phyloP scores from a whole-genome alignment of 1,284 basidiomycete genomes.

The Cutaneotrichosporon sp. region DNA sequence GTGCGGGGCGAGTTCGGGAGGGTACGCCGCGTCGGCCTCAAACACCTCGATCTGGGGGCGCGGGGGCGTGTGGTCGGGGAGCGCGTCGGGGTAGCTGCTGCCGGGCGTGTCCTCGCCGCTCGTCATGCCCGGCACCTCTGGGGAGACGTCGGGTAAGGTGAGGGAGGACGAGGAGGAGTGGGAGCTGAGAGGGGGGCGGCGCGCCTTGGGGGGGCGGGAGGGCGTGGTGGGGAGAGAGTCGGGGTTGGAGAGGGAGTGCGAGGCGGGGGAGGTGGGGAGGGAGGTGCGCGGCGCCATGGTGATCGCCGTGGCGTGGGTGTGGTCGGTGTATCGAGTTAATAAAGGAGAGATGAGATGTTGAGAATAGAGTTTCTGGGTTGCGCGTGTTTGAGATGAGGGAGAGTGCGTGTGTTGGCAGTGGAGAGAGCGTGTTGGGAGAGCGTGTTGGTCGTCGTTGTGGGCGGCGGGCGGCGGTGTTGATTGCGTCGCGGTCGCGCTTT shows the following conservation, averaged over 20 bases:
- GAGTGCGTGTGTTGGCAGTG: background rate
- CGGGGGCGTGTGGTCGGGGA: background rate
- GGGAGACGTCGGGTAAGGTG: constrained; percentile 1
- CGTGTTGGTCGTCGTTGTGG: too few relatives aligned
- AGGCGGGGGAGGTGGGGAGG: background rate
- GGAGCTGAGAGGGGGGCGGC: background rate
- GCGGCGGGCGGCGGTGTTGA: too few relatives aligned
- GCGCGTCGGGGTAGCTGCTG: constrained; percentile 10
- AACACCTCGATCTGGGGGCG: constrained; percentile 4
- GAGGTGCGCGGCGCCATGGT: background rate
- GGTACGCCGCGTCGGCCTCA: too few relatives aligned
- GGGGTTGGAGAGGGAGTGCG: too few relatives aligned
- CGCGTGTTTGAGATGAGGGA: background rate
- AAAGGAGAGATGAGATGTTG: background rate
- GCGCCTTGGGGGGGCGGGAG: too few relatives aligned
- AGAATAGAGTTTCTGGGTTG: constrained; percentile 2
- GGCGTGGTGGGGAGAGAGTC: background rate
- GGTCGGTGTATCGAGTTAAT: too few relatives aligned
- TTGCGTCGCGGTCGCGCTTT: too few relatives aligned
- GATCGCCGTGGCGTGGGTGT: background rate
- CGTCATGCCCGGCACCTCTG: constrained; percentile 7
- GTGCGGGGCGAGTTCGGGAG: constrained; percentile 3
- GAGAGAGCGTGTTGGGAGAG: too few relatives aligned
- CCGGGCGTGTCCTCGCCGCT: constrained; percentile 16
- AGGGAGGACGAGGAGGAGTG: background rate